Percentiles rank a stretch among this genome's conserved stretches.
Conservation (phyloP, 192 early-diverging fungal species). For the Linnemannia hyalina region DNA sequence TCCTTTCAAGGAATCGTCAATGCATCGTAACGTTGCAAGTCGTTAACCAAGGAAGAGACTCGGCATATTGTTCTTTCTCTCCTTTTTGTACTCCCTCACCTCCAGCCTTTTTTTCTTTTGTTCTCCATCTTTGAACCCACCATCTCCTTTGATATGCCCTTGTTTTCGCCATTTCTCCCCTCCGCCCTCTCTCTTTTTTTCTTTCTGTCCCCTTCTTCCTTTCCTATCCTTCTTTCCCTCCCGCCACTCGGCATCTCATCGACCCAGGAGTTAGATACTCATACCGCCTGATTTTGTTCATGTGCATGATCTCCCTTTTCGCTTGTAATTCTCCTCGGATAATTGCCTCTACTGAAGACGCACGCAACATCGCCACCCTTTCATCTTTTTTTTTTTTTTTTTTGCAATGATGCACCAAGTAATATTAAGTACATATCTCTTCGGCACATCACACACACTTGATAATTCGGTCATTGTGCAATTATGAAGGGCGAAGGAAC, state of each 20-base stretch:
- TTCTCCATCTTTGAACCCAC: too few relatives aligned
- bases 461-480: background rate
- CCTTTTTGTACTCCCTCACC: background rate
- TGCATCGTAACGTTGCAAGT: background rate
- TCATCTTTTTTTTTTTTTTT: background rate
- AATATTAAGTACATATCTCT: background rate
- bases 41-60: background rate
- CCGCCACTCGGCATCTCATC: background rate
- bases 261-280: constrained; percentile 3
- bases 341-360: background rate
- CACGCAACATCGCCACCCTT: background rate
- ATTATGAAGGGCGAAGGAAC: background rate
- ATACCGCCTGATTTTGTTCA: background rate
- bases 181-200: background rate
- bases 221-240: background rate
- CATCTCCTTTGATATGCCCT: background rate
- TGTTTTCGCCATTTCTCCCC: background rate
- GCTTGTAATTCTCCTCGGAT: background rate
- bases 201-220: background rate
- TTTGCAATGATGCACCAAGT: background rate
- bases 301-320: constrained; percentile 3
- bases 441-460: background rate
- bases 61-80: background rate
- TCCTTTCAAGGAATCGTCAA: background rate
- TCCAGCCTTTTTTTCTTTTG: background rate